phyloP scores from a whole-genome alignment of 202 grass and related monocot genomes.

The Zizania palustris region DNA sequence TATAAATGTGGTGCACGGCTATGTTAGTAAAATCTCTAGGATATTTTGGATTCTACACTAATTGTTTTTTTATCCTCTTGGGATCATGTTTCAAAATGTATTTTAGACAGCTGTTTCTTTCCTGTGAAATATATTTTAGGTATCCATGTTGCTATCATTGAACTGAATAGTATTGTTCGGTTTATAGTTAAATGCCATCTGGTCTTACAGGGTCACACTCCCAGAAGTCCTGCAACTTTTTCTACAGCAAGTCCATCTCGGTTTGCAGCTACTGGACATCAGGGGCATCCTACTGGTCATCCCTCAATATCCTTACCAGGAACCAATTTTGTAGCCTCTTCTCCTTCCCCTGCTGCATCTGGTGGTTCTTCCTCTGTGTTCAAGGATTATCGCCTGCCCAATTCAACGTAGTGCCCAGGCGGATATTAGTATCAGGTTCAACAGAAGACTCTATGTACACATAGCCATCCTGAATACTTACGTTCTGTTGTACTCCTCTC shows the following conservation, averaged over 20 bases:
- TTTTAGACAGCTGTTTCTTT: constrained; percentile 16
- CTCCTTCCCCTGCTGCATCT: constrained; percentile 74
- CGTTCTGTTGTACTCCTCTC: neutral
- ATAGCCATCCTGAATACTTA: neutral
- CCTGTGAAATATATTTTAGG: neutral
- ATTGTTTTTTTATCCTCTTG: neutral
- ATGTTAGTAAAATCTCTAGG: neutral
- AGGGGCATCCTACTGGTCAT: constrained; percentile 46
- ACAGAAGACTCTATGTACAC: neutral
- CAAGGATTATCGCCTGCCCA: constrained; percentile 58
- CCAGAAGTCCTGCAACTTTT: constrained; percentile 50
- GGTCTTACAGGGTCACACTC: constrained; percentile 53
- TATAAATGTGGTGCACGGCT: neutral
- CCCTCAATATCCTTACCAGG: constrained; percentile 52
- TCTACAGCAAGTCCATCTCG: constrained; percentile 62
- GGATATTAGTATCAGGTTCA: neutral
- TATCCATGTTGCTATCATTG: neutral
- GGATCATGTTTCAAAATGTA: neutral
- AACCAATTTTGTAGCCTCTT: constrained; percentile 68
- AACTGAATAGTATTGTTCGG: neutral
- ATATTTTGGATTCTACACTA: neutral
- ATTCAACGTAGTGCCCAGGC: constrained; percentile 45
- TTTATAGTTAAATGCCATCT: constrained; percentile 5
- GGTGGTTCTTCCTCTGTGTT: constrained; percentile 72
- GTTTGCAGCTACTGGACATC: constrained; percentile 59